Evolutionary conservation across 441 rosid species (phyloP), one percentile per base, ranked within the genome.

Genomic region (Aleurites moluccanus): DNA sequence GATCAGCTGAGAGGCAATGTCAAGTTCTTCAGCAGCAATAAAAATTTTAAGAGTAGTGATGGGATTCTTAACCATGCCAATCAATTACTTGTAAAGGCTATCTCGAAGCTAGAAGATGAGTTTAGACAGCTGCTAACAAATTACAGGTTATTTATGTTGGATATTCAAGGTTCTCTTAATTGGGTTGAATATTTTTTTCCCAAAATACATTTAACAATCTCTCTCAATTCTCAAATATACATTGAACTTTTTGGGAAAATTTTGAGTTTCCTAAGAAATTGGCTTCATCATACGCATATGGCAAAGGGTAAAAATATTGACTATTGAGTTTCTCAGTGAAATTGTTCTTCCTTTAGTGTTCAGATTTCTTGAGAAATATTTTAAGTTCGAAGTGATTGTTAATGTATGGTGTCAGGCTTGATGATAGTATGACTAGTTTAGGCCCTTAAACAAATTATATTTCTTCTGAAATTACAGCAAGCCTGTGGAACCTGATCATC

Each of bases 21-120:
- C 49, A 75, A 90, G 70, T 93, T 91, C 74, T 93, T 96, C 81
- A 91, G 82, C 73, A 82, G 79, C 80, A 86, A 81, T 59, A 87
- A 86, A 64, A 83, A 77, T 80, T 88, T 89, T 69, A 89, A 89
- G 81, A 86, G 88, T 64, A 84, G 82, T 23, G 89, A 78, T 72
- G 93, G 91, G 63, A 86, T 93, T 67, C 63, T 93, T 78, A 86
- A 72, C 64, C 97, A 96, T 78, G 87, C 93, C 72, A 90, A 86
- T 66, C 86, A 75, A 72, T 85, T 96, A 62, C 97, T 93, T 23
- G 77, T 91, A 14, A 96, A 90, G 81, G 96, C 97, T 67, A 82
- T 93, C 47, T 85, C 90, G 23, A 96, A 93, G 88, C 89, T 96
- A 15, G 97, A 96, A 75, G 99, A 92, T 1, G 99, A 96, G 90